Percentiles rank a stretch among this genome's conserved stretches.
Conservation (phyloP, 495 filamentous ascomycete genomes). For the Lasiosphaeria miniovina region DNA sequence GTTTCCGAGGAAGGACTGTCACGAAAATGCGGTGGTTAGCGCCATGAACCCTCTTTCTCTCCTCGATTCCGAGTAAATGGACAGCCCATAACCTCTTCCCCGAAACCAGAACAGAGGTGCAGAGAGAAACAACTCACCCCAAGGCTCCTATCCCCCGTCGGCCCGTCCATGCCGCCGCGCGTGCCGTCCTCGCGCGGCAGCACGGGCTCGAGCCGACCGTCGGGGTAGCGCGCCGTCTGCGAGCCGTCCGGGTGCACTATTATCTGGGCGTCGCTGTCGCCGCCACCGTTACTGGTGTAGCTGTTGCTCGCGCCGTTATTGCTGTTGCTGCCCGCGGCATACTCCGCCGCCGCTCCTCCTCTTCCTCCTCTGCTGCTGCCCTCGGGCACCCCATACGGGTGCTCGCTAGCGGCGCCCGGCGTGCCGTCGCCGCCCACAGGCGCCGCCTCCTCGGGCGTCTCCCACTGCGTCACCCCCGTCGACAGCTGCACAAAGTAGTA, state of each 20-base stretch:
- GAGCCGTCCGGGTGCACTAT: constrained; percentile 53
- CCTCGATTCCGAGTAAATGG: too few species aligned
- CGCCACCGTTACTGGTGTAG: constrained; percentile 21
- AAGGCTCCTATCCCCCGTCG: constrained; percentile 42
- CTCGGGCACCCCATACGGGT: constrained; percentile 50
- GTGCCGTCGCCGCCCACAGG: constrained; percentile 43
- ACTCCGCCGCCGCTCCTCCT: neutral
- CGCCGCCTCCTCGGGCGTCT: constrained; percentile 65
- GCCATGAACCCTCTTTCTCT: neutral
- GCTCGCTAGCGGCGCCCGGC: constrained; percentile 43
- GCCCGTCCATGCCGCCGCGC: constrained; percentile 33
- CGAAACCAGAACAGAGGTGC: neutral
- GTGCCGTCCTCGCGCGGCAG: constrained; percentile 35
- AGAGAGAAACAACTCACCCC: constrained; percentile 35
- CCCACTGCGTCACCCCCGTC: constrained; percentile 75
- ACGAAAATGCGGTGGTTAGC: neutral
- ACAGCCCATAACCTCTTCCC: too few species aligned
- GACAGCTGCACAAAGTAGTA: constrained; percentile 81
- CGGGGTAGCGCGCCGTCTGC: constrained; percentile 47
- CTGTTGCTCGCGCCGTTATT: constrained; percentile 24
- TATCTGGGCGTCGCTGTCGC: constrained; percentile 36
- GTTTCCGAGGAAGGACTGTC: constrained; percentile 29
- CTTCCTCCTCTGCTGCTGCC: constrained; percentile 18
- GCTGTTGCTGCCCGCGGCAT: constrained; percentile 8
- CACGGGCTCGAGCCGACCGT: constrained; percentile 50